Evolutionary conservation across 306 rosid species (phyloP).

Genomic region (Myrica gale): DNA sequence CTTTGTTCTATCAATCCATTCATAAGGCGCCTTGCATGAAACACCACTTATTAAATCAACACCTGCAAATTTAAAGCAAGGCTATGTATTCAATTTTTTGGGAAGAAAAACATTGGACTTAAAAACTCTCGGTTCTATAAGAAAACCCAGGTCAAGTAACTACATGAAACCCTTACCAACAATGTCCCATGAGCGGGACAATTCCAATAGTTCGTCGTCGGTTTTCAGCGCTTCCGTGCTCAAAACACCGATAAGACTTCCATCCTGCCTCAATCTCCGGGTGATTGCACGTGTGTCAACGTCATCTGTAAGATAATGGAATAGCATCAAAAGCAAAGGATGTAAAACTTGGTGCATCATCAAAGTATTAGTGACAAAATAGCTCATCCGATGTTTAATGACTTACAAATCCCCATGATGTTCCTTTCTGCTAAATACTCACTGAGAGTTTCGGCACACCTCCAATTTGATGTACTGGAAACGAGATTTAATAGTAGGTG

Average conservation of each 20-base stretch:
- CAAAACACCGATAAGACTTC: constrained; percentile 93
- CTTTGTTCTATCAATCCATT: constrained; percentile 73
- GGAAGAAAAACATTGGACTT: constrained; percentile 12
- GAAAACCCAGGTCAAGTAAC: constrained; percentile 5
- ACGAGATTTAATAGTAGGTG: constrained; percentile 18
- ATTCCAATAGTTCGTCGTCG: constrained; percentile 71
- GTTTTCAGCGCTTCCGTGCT: constrained; percentile 79
- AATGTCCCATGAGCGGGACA: constrained; percentile 89
- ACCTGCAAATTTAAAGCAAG: constrained; percentile 49
- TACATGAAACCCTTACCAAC: constrained; percentile 61
- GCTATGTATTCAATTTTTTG: neutral
- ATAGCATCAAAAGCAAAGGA: constrained; percentile 15
- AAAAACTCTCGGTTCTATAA: constrained; percentile 5
- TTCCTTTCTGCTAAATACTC: constrained; percentile 82
- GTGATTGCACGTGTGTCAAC: constrained; percentile 95
- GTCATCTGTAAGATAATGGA: constrained; percentile 62
- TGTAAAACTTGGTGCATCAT: neutral
- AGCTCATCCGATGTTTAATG: constrained; percentile 8
- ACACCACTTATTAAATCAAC: constrained; percentile 92
- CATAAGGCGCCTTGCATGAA: constrained; percentile 75
- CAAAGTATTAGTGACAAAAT: neutral
- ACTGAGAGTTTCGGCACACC: constrained; percentile 62
- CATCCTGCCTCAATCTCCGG: constrained; percentile 87
- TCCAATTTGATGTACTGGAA: constrained; percentile 89
- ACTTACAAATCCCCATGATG: constrained; percentile 97